Conservation (phyloP, 2,329 filamentous ascomycete genomes). For the Orbilia ellipsospora region DNA sequence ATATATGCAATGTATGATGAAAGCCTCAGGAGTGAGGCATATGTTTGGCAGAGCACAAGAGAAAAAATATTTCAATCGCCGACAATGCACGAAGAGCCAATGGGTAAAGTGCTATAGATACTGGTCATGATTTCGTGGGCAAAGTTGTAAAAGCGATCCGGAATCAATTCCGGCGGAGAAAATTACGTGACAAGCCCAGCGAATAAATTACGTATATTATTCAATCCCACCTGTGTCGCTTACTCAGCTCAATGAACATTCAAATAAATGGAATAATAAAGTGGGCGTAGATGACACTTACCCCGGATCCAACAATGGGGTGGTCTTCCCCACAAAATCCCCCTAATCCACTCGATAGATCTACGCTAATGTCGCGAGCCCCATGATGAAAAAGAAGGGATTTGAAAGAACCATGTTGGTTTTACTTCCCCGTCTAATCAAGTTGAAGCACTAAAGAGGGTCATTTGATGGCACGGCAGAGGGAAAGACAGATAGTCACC, state of each 20-base stretch:
- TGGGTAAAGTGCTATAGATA: neutral
- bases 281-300: slow-evolving; percentile 31
- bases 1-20: neutral
- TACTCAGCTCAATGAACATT: slow-evolving; percentile 21
- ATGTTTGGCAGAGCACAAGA: too few relatives aligned
- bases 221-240: slow-evolving; percentile 5
- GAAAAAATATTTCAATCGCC: slow-evolving; percentile 29
- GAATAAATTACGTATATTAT: slow-evolving; percentile 18
- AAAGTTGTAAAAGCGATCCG: slow-evolving; percentile 18
- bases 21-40: too few relatives aligned
- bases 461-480: slow-evolving; percentile 43
- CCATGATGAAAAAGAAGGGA: slow-evolving; percentile 22
- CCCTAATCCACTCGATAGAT: slow-evolving; percentile 28
- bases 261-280: too few relatives aligned
- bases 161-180: slow-evolving; percentile 39
- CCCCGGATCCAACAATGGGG: slow-evolving; percentile 50
- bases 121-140: slow-evolving; percentile 2
- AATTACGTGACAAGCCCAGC: neutral
- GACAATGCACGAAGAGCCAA: slow-evolving; percentile 16
- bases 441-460: slow-evolving; percentile 13
- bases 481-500: slow-evolving; percentile 24
- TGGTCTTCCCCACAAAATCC: slow-evolving; percentile 52
- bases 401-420: neutral
- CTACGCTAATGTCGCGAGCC: slow-evolving; percentile 19
- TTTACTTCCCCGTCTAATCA: slow-evolving; percentile 38